Conservation (phyloP, 306 rosid genomes). For the Dalbergia oliveri region DNA sequence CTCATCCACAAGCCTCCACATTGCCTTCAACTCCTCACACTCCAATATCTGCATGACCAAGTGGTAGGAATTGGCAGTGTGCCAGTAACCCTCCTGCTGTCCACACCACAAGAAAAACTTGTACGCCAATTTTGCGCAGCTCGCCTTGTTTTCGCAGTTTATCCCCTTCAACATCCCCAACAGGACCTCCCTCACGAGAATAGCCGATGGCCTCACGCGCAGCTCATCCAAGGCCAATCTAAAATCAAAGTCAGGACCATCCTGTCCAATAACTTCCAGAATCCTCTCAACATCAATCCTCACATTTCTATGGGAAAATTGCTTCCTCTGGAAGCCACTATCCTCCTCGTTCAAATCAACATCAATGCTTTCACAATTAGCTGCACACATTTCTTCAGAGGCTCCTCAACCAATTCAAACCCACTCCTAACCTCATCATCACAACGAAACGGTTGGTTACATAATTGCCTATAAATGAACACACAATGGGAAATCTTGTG, state of each 20-base stretch:
- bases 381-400: slow-evolving; percentile 58
- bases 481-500: slow-evolving; percentile 52
- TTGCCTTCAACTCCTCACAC: slow-evolving; percentile 82
- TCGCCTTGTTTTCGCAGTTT: slow-evolving; percentile 61
- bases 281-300: slow-evolving; percentile 63
- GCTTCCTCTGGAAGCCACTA: slow-evolving; percentile 39
- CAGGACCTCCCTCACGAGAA: slow-evolving; percentile 85
- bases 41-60: slow-evolving; percentile 80
- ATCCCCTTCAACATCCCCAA: slow-evolving; percentile 64
- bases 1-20: slow-evolving; percentile 91
- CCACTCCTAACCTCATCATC: slow-evolving; percentile 31
- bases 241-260: slow-evolving; percentile 81
- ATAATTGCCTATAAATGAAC: slow-evolving; percentile 54
- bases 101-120: slow-evolving; percentile 87
- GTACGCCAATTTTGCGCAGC: slow-evolving; percentile 78
- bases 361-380: slow-evolving; percentile 27
- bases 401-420: slow-evolving; percentile 65
- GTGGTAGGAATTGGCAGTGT: slow-evolving; percentile 73
- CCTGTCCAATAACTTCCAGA: slow-evolving; percentile 71
- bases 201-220: slow-evolving; percentile 68
- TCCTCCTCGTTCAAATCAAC: neutral
- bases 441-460: slow-evolving; percentile 46
- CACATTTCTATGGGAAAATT: slow-evolving; percentile 54
- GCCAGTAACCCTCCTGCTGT: slow-evolving; percentile 67
- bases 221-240: slow-evolving; percentile 70